phyloP scores from a whole-genome alignment of 2,329 filamentous ascomycete genomes.

The Lithohypha guttulata region DNA sequence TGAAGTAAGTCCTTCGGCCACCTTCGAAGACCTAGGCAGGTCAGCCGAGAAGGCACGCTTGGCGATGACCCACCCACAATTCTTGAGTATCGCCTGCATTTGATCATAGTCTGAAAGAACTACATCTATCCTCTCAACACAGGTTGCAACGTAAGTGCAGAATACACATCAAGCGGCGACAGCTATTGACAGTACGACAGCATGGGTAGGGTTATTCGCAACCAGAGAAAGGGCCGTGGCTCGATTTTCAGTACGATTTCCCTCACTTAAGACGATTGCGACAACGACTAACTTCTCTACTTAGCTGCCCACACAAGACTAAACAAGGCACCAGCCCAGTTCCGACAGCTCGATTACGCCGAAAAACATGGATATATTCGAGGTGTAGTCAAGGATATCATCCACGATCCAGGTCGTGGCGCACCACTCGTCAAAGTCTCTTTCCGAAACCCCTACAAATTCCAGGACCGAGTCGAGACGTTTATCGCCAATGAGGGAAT shows the following conservation, averaged over 20 bases:
- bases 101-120: no score
- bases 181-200: slow-evolving; percentile 30
- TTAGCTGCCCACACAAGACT: slow-evolving; percentile 73
- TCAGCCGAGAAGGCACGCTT: no score
- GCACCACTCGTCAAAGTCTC: slow-evolving; percentile 92
- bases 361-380: slow-evolving; percentile 96
- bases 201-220: slow-evolving; percentile 63
- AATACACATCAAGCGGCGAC: background rate
- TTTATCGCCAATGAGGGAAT: slow-evolving; percentile 99
- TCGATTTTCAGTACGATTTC: slow-evolving; percentile 59
- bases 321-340: slow-evolving; percentile 90
- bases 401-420: slow-evolving; percentile 97
- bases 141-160: slow-evolving; percentile 9
- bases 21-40: no score
- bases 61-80: no score
- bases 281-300: slow-evolving; percentile 18
- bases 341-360: slow-evolving; percentile 91
- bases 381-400: slow-evolving; percentile 96
- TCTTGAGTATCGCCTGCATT: no score
- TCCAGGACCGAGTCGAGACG: slow-evolving; percentile 95
- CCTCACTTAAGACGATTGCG: slow-evolving; percentile 14
- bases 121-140: slow-evolving; percentile 1
- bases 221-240: slow-evolving; percentile 68
- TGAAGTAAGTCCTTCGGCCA: no score
- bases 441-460: slow-evolving; percentile 97